Conservation (phyloP, 78 protist species). For the Dictyostelium brefeldianum region DNA sequence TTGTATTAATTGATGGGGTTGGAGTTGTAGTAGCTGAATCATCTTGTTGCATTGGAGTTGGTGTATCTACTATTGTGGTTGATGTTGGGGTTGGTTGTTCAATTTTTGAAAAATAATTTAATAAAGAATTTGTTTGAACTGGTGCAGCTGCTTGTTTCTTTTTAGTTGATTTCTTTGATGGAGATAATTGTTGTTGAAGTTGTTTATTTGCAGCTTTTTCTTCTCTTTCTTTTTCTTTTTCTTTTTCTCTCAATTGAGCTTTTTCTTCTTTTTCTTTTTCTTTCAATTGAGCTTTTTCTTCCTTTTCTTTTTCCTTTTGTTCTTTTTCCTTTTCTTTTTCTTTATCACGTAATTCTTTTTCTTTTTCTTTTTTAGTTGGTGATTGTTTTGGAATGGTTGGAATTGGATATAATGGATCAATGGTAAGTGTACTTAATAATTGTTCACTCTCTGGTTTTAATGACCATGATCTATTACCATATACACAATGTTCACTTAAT, state of each 20-base stretch:
- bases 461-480: slow-evolving; percentile 4
- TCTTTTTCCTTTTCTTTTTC: neutral
- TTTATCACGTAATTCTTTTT: neutral
- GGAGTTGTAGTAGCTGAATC: too few relatives aligned
- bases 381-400: slow-evolving; percentile 12
- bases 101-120: slow-evolving; percentile 15
- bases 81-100: neutral
- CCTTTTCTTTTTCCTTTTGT: neutral
- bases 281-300: neutral
- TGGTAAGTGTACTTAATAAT: neutral
- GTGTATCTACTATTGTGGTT: neutral
- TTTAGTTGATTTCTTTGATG: neutral
- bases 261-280: neutral
- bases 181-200: neutral
- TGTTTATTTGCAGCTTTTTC: neutral
- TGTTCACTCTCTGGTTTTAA: slow-evolving; percentile 2
- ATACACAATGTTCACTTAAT: slow-evolving; percentile 37
- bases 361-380: slow-evolving; percentile 1
- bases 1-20: too few relatives aligned
- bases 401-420: slow-evolving; percentile 12
- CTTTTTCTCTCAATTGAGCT: neutral
- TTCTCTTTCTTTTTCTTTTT: neutral
- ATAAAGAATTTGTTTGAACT: slow-evolving; percentile 10
- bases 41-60: too few relatives aligned
- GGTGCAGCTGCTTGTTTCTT: neutral